These are phyloP conservation scores for Phytophthora pluvialis DNA, from an alignment of 352 stramenopile genomes.

Conservation along the genomic window DNA sequence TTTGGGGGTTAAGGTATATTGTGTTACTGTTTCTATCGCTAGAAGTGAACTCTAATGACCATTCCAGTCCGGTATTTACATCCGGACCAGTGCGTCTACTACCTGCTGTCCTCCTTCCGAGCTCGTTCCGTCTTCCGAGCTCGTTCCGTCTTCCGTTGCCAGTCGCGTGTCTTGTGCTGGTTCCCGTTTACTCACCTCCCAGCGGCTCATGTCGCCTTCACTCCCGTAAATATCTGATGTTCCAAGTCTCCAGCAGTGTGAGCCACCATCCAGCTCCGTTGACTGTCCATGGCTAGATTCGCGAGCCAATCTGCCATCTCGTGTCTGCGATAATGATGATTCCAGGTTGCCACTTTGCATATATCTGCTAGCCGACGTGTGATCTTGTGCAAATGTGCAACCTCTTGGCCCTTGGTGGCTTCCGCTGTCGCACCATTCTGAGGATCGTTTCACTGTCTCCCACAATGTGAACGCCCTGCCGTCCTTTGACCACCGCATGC, in stretches of 20 bases:
- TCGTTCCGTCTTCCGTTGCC: too few relatives aligned
- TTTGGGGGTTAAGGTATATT: conserved; percentile 16
- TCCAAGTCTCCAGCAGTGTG: too few relatives aligned
- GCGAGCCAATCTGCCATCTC: not conserved
- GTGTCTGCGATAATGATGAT: not conserved
- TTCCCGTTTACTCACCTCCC: too few relatives aligned
- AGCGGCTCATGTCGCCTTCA: too few relatives aligned
- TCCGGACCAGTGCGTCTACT: too few relatives aligned
- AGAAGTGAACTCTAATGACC: conserved; percentile 11
- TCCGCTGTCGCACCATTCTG: not conserved
- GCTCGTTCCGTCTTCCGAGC: too few relatives aligned
- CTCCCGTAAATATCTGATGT: too few relatives aligned
- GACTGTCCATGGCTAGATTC: too few relatives aligned
- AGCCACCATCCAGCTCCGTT: too few relatives aligned
- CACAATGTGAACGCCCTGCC: not conserved
- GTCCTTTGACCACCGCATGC: not conserved
- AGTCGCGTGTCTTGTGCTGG: too few relatives aligned
- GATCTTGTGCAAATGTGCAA: not conserved
- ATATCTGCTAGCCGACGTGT: not conserved
- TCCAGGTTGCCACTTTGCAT: not conserved
- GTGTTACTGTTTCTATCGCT: conserved; percentile 3
- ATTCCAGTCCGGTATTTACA: not conserved
- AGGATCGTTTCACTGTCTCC: conserved; percentile 4
- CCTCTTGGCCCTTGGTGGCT: not conserved
- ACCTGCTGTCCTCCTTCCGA: too few relatives aligned